Evolutionary conservation across 495 filamentous ascomycete species (phyloP).

Genomic region (Penicillium alfredii): DNA sequence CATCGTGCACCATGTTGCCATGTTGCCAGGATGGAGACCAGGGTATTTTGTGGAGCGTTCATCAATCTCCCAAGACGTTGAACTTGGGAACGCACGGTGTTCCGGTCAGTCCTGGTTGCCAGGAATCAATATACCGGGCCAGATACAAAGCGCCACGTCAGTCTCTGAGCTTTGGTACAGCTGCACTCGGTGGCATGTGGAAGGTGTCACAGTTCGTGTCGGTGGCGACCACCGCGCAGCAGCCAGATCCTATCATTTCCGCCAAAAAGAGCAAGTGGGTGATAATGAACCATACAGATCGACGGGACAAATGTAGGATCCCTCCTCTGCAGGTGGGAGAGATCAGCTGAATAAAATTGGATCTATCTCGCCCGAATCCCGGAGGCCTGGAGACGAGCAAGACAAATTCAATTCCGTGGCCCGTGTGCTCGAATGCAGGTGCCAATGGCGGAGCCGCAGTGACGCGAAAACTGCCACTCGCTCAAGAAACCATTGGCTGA

Average conservation of each 20-base stretch:
- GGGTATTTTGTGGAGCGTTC: conserved; percentile 10
- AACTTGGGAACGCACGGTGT: conserved; percentile 22
- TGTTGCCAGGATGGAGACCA: conserved; percentile 11
- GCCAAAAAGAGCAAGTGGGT: conserved; percentile 24
- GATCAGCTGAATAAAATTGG: conserved; percentile 45
- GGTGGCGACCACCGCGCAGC: conserved; percentile 31
- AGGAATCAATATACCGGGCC: conserved; percentile 26
- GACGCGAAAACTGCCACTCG: conserved; percentile 23
- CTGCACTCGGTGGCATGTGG: conserved; percentile 41
- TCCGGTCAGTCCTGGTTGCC: conserved; percentile 24
- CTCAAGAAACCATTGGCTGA: conserved; percentile 21
- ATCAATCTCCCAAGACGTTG: conserved; percentile 15
- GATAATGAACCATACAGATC: conserved; percentile 40
- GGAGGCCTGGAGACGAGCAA: conserved; percentile 7
- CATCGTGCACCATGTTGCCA: conserved; percentile 10
- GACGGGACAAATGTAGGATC: conserved; percentile 40
- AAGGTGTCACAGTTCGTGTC: conserved; percentile 40
- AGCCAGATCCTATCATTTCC: conserved; percentile 36
- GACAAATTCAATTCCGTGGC: conserved; percentile 24
- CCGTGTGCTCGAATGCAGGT: conserved; percentile 22
- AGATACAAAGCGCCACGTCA: conserved; percentile 46
- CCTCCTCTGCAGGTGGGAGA: conserved; percentile 40
- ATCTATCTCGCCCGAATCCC: conserved; percentile 17
- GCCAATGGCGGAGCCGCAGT: conserved; percentile 34
- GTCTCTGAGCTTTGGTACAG: conserved; percentile 42